Percentiles rank a stretch among this genome's conserved stretches.
phyloP scores from a whole-genome alignment of 2,329 filamentous ascomycete genomes.

The Talaromyces sp. region DNA sequence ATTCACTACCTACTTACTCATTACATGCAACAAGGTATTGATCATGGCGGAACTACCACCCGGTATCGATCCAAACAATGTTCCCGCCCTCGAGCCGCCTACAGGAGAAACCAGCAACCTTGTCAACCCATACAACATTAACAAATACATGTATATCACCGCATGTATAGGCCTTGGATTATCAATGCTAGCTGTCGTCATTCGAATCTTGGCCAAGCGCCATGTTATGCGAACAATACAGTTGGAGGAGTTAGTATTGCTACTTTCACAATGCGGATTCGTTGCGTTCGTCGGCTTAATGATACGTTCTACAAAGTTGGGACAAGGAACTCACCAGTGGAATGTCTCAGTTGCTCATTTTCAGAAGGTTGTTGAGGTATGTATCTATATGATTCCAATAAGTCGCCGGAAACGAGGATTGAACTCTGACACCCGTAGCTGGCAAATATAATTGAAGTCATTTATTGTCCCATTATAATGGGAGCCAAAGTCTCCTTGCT shows the following conservation, averaged over 20 bases:
- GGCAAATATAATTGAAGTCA: conserved; percentile 6
- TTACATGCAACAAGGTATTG: background rate
- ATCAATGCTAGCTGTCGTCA: background rate
- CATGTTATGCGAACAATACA: background rate
- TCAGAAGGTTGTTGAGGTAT: background rate
- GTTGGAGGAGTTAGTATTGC: conserved; percentile 1
- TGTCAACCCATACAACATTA: background rate
- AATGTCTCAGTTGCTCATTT: conserved; percentile 4
- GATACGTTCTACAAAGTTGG: background rate
- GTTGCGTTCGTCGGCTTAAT: background rate
- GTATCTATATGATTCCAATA: background rate
- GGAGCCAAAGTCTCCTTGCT: conserved; percentile 5
- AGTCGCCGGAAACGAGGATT: background rate
- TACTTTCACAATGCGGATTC: conserved; percentile 1
- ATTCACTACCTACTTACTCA: background rate
- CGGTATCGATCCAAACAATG: background rate
- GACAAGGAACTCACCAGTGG: conserved; percentile 5
- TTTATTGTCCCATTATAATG: conserved; percentile 4
- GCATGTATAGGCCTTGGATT: background rate
- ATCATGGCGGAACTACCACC: too few species aligned
- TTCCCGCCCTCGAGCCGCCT: background rate
- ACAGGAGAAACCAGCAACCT: conserved; percentile 1
- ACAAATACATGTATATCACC: conserved; percentile 2
- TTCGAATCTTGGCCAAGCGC: conserved; percentile 2
- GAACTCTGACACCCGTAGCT: background rate